Percentiles rank a stretch among this genome's conserved stretches.
These are phyloP conservation scores for Rhizophagus sp. DNA, from an alignment of 192 early-diverging fungal species.

Conservation along the genomic window DNA sequence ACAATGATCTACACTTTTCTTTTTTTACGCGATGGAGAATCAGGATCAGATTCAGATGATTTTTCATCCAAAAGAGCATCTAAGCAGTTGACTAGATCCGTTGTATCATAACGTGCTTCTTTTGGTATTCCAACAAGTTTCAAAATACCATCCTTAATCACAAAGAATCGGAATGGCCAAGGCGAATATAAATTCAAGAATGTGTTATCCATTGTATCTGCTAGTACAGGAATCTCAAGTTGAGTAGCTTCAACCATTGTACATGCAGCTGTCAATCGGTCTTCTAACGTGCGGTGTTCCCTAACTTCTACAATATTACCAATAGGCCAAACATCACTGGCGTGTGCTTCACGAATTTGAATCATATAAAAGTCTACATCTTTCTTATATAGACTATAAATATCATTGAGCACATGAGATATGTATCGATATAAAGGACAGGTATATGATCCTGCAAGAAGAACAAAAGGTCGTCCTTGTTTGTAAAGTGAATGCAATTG, in stretches of 20 bases:
- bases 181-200: slow-evolving; percentile 17
- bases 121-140: slow-evolving; percentile 26
- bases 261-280: slow-evolving; percentile 12
- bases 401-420: slow-evolving; percentile 27
- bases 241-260: slow-evolving; percentile 12
- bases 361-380: slow-evolving; percentile 23
- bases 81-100: slow-evolving; percentile 11
- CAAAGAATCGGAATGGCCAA: slow-evolving; percentile 24
- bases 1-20: too few relatives aligned
- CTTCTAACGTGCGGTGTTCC: slow-evolving; percentile 13
- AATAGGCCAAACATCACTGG: slow-evolving; percentile 25
- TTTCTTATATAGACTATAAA: slow-evolving; percentile 1
- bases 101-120: slow-evolving; percentile 25
- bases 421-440: slow-evolving; percentile 25
- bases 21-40: background rate
- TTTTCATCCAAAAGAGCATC: slow-evolving; percentile 15
- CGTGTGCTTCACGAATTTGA: slow-evolving; percentile 30
- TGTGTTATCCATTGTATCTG: slow-evolving; percentile 22
- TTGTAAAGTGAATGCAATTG: background rate
- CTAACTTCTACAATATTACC: slow-evolving; percentile 17
- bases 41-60: background rate
- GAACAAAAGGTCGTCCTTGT: slow-evolving; percentile 9
- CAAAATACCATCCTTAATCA: slow-evolving; percentile 20
- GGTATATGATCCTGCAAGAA: slow-evolving; percentile 25
- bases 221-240: slow-evolving; percentile 12